phyloP scores from a whole-genome alignment of 2,329 filamentous ascomycete species.

The Clonostachys rosea region DNA sequence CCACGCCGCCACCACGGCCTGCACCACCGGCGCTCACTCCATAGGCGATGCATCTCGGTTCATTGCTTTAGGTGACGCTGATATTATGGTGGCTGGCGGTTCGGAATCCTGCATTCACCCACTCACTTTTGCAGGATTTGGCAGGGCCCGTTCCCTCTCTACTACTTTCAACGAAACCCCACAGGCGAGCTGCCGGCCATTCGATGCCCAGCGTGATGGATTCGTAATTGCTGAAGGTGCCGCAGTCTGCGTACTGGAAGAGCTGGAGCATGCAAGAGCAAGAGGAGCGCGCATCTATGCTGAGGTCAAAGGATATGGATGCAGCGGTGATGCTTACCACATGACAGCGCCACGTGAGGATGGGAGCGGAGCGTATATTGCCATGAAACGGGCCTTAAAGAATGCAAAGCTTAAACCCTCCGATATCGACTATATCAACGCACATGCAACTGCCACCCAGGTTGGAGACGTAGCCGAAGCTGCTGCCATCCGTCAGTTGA shows the following conservation, averaged over 20 bases:
- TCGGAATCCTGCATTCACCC: constrained; percentile 96
- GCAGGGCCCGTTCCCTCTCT: constrained; percentile 78
- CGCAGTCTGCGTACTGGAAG: constrained; percentile 83
- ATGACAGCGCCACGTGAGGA: constrained; percentile 86
- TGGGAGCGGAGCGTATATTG: constrained; percentile 73
- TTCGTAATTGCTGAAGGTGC: constrained; percentile 95
- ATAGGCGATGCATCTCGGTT: constrained; percentile 92
- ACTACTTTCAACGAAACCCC: constrained; percentile 76
- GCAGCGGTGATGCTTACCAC: constrained; percentile 86
- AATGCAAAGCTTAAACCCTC: constrained; percentile 65
- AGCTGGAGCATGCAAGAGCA: constrained; percentile 78
- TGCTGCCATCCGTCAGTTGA: constrained; percentile 69
- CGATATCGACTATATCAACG: constrained; percentile 87
- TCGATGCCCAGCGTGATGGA: constrained; percentile 73
- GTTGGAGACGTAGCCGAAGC: constrained; percentile 90
- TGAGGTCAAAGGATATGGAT: constrained; percentile 83
- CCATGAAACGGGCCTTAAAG: constrained; percentile 80
- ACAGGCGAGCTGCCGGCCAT: constrained; percentile 72
- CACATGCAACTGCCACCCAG: constrained; percentile 84
- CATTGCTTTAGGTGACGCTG: constrained; percentile 84
- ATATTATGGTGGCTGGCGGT: constrained; percentile 95
- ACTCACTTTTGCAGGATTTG: constrained; percentile 86
- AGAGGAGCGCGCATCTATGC: constrained; percentile 82
- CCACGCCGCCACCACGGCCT: constrained; percentile 89
- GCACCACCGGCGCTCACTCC: constrained; percentile 92